phyloP scores from a whole-genome alignment of 164 flowering plant species.

The Tetrastigma voinierianum region DNA sequence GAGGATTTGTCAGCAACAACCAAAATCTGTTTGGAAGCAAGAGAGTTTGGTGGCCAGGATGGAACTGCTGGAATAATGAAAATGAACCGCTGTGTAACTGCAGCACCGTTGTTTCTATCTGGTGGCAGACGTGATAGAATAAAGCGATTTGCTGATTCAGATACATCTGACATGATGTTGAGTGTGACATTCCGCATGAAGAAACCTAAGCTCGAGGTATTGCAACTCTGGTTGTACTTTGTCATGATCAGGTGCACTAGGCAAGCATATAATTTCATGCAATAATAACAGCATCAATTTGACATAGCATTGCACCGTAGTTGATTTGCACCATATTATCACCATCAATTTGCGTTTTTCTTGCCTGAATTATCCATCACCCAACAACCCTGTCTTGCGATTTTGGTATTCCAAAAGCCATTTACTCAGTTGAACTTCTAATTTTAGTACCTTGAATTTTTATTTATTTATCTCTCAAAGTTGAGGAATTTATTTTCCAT shows the following conservation, averaged over 20 bases:
- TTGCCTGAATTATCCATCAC: too few species aligned
- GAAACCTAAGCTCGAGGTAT: conserved; percentile 71
- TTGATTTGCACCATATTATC: too few species aligned
- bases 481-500: too few species aligned
- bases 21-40: conserved; percentile 80
- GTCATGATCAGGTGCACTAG: not conserved
- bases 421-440: too few species aligned
- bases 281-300: too few species aligned
- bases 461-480: too few species aligned
- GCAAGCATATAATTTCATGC: too few species aligned
- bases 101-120: conserved; percentile 66
- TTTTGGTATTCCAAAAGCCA: too few species aligned
- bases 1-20: conserved; percentile 97
- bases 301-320: too few species aligned
- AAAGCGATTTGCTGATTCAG: conserved; percentile 46
- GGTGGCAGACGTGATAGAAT: conserved; percentile 63
- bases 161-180: conserved; percentile 72
- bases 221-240: not conserved
- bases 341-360: too few species aligned
- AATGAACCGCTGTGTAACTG: conserved; percentile 74
- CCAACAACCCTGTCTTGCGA: too few species aligned
- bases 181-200: conserved; percentile 76
- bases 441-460: too few species aligned
- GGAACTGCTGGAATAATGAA: conserved; percentile 60
- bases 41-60: conserved; percentile 64